Evolutionary conservation across 805 yeast genomes (phyloP).

Genomic region (Cyberlindnera sargentensis): DNA sequence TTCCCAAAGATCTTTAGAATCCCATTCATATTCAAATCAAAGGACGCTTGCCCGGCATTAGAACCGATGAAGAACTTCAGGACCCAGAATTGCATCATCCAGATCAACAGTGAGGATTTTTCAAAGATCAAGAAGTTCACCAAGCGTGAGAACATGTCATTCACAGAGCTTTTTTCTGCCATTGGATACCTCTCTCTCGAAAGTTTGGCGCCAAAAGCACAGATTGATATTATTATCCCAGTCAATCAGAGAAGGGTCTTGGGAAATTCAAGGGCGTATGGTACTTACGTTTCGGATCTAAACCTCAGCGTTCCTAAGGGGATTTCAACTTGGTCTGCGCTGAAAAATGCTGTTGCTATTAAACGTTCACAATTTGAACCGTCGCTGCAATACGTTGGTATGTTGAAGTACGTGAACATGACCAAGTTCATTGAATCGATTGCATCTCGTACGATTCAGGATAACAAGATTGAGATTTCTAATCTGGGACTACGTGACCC

Average conservation of each 20-base stretch:
- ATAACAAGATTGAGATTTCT: slow-evolving; percentile 6
- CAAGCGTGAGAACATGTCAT: slow-evolving; percentile 3
- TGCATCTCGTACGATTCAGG: not conserved
- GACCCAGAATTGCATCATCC: not conserved
- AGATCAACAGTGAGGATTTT: not conserved
- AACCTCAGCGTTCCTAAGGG: not conserved
- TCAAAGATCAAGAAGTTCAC: slow-evolving; percentile 3
- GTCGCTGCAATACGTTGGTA: slow-evolving; percentile 4
- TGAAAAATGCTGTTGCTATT: not conserved
- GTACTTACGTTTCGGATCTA: slow-evolving; percentile 3
- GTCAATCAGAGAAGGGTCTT: slow-evolving; percentile 5
- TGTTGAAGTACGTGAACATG: slow-evolving; percentile 3
- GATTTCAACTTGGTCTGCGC: not conserved
- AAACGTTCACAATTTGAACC: not conserved
- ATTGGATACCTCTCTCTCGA: slow-evolving; percentile 1
- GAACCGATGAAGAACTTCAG: not conserved
- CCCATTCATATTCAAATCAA: not conserved
- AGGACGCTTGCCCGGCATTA: not conserved
- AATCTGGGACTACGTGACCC: slow-evolving; percentile 5
- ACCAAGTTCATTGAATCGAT: not conserved
- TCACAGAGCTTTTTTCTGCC: slow-evolving; percentile 2
- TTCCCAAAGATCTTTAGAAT: not conserved
- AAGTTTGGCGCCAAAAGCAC: not conserved
- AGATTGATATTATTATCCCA: slow-evolving; percentile 2
- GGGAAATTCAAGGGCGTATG: slow-evolving; percentile 4